A percentile compares a stretch with the other conserved stretches of the same genome.
Evolutionary conservation across 306 rosid genomes (phyloP).

Genomic region (Spatholobus suberectus): DNA sequence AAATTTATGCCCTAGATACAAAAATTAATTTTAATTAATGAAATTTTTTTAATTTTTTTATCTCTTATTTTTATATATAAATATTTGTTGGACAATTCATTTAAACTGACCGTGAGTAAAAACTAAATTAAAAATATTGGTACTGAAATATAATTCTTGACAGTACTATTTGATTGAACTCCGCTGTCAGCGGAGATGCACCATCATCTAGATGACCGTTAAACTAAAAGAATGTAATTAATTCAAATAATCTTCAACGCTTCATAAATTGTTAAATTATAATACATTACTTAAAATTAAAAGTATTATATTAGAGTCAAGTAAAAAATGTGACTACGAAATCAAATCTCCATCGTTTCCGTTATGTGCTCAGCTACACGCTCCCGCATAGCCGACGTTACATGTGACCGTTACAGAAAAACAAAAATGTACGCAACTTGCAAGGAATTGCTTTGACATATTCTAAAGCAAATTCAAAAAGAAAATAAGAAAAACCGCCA

Average conservation of each 20-base stretch:
- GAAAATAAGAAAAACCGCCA: not conserved
- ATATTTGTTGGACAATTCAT: too few relatives aligned
- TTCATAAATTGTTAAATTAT: not conserved
- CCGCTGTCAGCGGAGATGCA: not conserved
- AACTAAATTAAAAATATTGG: not conserved
- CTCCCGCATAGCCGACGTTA: not conserved
- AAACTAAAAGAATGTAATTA: not conserved
- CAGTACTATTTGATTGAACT: not conserved
- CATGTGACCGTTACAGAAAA: conserved; percentile 26
- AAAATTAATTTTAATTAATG: not conserved
- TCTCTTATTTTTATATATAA: too few relatives aligned
- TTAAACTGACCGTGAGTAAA: not conserved
- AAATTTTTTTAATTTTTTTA: too few relatives aligned
- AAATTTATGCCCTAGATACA: too few relatives aligned
- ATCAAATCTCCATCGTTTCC: not conserved
- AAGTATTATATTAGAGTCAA: not conserved
- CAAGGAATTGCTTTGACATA: not conserved
- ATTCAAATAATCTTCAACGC: not conserved
- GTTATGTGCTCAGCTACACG: not conserved
- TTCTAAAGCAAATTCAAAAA: not conserved
- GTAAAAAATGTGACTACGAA: not conserved
- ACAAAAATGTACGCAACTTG: not conserved
- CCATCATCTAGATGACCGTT: conserved; percentile 5
- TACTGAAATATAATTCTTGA: not conserved
- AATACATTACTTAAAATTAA: not conserved